phyloP scores from a whole-genome alignment of 2,329 filamentous ascomycete genomes.

The Aspergillus hortae region DNA sequence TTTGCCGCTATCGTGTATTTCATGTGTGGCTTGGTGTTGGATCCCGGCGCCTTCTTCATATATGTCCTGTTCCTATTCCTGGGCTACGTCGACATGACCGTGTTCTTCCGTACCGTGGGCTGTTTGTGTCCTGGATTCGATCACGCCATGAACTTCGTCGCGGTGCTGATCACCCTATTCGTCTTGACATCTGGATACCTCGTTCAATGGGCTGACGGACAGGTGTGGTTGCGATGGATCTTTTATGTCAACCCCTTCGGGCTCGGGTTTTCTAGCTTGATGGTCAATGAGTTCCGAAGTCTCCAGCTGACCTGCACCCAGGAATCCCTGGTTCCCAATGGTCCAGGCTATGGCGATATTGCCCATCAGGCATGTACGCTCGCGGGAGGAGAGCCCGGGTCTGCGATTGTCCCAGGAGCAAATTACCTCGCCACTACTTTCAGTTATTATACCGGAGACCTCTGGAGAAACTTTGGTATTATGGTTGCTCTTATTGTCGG shows the following conservation, averaged over 20 bases:
- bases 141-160: slow-evolving; percentile 77
- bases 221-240: slow-evolving; percentile 77
- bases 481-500: slow-evolving; percentile 33
- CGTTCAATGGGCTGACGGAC: slow-evolving; percentile 72
- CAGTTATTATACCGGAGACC: slow-evolving; percentile 60
- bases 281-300: slow-evolving; percentile 80
- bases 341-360: slow-evolving; percentile 66
- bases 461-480: slow-evolving; percentile 62
- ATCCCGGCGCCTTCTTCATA: slow-evolving; percentile 73
- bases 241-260: slow-evolving; percentile 74
- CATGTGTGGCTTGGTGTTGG: slow-evolving; percentile 66
- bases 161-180: slow-evolving; percentile 76
- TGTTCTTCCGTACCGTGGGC: slow-evolving; percentile 73
- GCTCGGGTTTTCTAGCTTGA: slow-evolving; percentile 71
- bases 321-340: slow-evolving; percentile 67
- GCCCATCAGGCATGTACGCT: slow-evolving; percentile 78
- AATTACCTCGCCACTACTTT: slow-evolving; percentile 69
- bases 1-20: slow-evolving; percentile 78
- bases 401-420: slow-evolving; percentile 58
- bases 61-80: slow-evolving; percentile 69
- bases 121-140: slow-evolving; percentile 78
- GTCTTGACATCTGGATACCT: slow-evolving; percentile 78
- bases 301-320: slow-evolving; percentile 66
- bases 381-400: slow-evolving; percentile 66
- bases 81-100: slow-evolving; percentile 68